A percentile compares a stretch with the other conserved stretches of the same genome.
Conservation (phyloP, 768 basidiomycete genomes). For the Ramaria sp. region DNA sequence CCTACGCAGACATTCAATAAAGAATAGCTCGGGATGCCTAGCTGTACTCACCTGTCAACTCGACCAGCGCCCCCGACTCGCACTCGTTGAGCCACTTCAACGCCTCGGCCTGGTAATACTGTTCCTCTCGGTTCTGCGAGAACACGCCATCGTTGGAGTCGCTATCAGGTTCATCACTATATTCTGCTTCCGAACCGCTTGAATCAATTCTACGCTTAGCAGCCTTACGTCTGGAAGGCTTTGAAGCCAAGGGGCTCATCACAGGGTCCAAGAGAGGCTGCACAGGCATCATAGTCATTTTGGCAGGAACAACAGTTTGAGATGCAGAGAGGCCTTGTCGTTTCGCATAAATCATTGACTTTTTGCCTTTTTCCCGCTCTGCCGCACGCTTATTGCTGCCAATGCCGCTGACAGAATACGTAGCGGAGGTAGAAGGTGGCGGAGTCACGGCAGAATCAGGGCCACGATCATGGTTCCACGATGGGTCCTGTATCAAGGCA, state of each 20-base stretch:
- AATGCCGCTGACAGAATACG: slow-evolving; percentile 34
- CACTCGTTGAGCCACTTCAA: slow-evolving; percentile 63
- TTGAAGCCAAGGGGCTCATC: slow-evolving; percentile 29
- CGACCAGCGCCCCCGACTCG: slow-evolving; percentile 53
- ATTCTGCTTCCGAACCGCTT: slow-evolving; percentile 47
- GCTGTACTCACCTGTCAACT: slow-evolving; percentile 52
- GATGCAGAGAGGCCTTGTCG: slow-evolving; percentile 36
- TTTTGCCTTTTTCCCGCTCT: slow-evolving; percentile 65
- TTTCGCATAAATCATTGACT: slow-evolving; percentile 74
- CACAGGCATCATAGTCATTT: slow-evolving; percentile 18
- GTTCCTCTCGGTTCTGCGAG: slow-evolving; percentile 21
- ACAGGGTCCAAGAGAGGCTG: slow-evolving; percentile 30
- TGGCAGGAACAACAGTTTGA: slow-evolving; percentile 25
- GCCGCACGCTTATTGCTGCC: slow-evolving; percentile 52
- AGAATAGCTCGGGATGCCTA: neutral
- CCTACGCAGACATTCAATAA: slow-evolving; percentile 29
- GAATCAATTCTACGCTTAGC: slow-evolving; percentile 57
- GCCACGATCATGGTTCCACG: neutral
- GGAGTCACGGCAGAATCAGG: slow-evolving; percentile 9
- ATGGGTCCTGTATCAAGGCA: slow-evolving; percentile 6
- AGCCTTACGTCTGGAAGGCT: slow-evolving; percentile 37
- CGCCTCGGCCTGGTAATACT: slow-evolving; percentile 38
- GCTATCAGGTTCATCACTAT: slow-evolving; percentile 35
- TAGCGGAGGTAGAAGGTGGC: slow-evolving; percentile 13
- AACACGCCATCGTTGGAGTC: slow-evolving; percentile 25